Evolutionary conservation across 257 asterid species (phyloP).

Genomic region (Apocynum venetum): DNA sequence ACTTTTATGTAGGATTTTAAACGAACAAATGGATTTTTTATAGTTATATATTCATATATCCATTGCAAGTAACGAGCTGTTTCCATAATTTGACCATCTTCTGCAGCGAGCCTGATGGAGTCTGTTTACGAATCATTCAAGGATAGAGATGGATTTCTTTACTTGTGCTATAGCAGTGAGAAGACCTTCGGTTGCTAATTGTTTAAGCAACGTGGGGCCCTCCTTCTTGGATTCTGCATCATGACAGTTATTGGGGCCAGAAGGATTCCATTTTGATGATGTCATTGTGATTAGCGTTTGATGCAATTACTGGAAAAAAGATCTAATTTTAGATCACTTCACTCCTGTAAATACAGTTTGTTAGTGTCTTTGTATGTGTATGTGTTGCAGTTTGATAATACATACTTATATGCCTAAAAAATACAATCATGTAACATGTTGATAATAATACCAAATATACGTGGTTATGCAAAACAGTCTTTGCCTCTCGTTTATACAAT

Average conservation of each 20-base stretch:
- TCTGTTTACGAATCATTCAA: slow-evolving; percentile 57
- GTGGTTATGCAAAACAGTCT: not conserved
- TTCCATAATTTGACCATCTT: not conserved
- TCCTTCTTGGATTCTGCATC: not conserved
- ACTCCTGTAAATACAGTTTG: not conserved
- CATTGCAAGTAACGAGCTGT: not conserved
- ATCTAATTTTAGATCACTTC: not conserved
- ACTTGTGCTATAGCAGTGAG: slow-evolving; percentile 97
- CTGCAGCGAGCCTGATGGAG: slow-evolving; percentile 78
- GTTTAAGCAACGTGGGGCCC: too few relatives aligned
- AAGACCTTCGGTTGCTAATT: slow-evolving; percentile 50
- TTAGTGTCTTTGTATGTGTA: not conserved
- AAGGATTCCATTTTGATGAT: not conserved
- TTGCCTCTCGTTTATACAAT: not conserved
- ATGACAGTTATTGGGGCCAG: not conserved
- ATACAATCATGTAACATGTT: not conserved
- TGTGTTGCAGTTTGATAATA: not conserved
- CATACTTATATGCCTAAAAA: not conserved
- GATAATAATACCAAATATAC: too few relatives aligned
- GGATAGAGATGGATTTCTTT: slow-evolving; percentile 89
- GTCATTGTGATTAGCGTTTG: not conserved
- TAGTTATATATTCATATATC: not conserved
- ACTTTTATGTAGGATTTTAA: not conserved
- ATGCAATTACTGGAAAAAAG: not conserved
- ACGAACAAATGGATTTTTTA: not conserved